phyloP scores from a whole-genome alignment of 129 eudicot species.

The Oenanthe sinensis region DNA sequence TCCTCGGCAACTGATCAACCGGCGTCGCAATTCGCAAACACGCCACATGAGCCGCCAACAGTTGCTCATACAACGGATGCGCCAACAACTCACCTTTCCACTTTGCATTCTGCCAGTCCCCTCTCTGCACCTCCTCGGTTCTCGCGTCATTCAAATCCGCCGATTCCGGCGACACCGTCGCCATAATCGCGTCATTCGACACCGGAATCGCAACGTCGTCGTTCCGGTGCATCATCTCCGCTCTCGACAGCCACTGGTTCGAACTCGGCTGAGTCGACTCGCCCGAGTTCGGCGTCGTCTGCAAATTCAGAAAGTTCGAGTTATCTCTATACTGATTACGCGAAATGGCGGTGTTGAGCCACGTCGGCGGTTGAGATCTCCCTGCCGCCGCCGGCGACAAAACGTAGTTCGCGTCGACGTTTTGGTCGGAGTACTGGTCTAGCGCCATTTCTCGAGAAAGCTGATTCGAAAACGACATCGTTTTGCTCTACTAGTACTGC shows the following conservation, averaged over 20 bases:
- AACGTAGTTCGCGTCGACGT: conserved; percentile 13
- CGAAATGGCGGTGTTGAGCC: conserved; percentile 69
- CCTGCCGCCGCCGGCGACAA: conserved; percentile 23
- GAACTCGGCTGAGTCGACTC: conserved; percentile 25
- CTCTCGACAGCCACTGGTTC: conserved; percentile 61
- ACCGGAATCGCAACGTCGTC: conserved; percentile 28
- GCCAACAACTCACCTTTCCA: conserved; percentile 5
- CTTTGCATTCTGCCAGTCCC: conserved; percentile 17
- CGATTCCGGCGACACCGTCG: conserved; percentile 17
- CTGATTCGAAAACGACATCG: conserved; percentile 45
- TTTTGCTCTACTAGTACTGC: too few species aligned
- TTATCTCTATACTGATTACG: conserved; percentile 31
- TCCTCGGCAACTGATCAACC: conserved; percentile 33
- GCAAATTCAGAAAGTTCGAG: conserved; percentile 41
- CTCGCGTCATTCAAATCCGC: conserved; percentile 32
- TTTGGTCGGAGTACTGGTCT: conserved; percentile 49
- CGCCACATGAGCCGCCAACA: conserved; percentile 11
- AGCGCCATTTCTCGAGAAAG: conserved; percentile 52
- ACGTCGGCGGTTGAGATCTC: conserved; percentile 19
- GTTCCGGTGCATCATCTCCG: conserved; percentile 18
- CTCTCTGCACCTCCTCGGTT: conserved; percentile 17
- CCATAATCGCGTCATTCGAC: conserved; percentile 41
- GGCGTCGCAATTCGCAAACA: conserved; percentile 25
- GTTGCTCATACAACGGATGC: conserved; percentile 13
- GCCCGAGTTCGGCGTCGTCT: conserved; percentile 26